Conservation (phyloP, 441 rosid species). For the California macrophylla region DNA sequence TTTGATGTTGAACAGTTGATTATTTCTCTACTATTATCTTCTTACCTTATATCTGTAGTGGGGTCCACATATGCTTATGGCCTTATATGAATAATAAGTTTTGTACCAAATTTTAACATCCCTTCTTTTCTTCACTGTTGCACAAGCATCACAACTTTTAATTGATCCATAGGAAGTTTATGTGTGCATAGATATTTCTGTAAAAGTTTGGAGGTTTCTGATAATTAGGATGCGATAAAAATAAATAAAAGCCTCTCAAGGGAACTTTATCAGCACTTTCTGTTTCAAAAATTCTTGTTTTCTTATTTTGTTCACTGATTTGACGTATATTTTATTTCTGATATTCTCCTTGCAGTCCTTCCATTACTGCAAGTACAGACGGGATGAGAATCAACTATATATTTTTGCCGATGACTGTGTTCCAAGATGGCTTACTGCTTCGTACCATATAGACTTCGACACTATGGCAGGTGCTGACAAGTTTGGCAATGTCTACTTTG, state of each 20-base stretch:
- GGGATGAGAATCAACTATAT: conserved; percentile 90
- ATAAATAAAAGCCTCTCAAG: no score
- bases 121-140: neutral
- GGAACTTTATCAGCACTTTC: neutral
- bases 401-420: conserved; percentile 87
- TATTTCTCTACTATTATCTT: neutral
- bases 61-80: neutral
- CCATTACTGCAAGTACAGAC: conserved; percentile 93
- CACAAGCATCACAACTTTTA: neutral
- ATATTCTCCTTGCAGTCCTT: conserved; percentile 52
- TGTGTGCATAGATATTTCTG: neutral
- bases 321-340: neutral
- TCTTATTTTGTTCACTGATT: neutral
- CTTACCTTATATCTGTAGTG: neutral
- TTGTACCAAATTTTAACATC: neutral
- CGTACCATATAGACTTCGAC: conserved; percentile 81
- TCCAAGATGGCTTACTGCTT: conserved; percentile 89
- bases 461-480: conserved; percentile 95
- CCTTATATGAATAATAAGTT: neutral
- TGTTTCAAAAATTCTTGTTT: neutral
- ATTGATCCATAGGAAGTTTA: neutral
- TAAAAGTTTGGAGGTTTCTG: neutral
- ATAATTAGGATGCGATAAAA: neutral
- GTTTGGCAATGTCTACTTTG: conserved; percentile 86
- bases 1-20: neutral